Conservation (phyloP, 805 yeast genomes). For the Candida glaebosa region DNA sequence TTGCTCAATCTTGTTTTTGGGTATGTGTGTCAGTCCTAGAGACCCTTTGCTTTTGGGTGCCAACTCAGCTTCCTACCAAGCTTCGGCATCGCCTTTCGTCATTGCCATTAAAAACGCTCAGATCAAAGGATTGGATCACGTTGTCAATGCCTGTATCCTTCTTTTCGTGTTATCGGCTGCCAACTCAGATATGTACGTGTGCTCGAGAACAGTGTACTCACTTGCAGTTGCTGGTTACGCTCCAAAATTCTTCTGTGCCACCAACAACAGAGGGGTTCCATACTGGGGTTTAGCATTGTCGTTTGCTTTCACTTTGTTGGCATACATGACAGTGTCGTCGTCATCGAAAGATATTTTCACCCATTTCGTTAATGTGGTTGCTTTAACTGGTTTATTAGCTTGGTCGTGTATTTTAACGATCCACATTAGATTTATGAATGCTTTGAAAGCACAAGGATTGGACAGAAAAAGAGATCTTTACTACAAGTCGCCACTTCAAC, state of each 20-base stretch:
- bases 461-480: conserved; percentile 49
- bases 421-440: conserved; percentile 62
- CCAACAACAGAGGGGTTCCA: conserved; percentile 73
- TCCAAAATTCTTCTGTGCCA: conserved; percentile 61
- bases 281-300: conserved; percentile 51
- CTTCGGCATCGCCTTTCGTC: conserved; percentile 81
- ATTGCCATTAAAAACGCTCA: conserved; percentile 70
- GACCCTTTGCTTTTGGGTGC: conserved; percentile 50
- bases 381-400: conserved; percentile 70
- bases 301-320: conserved; percentile 56
- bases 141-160: conserved; percentile 75
- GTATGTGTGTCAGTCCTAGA: conserved; percentile 63
- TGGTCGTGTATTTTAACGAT: conserved; percentile 72
- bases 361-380: conserved; percentile 72
- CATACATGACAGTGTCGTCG: conserved; percentile 64
- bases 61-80: conserved; percentile 43
- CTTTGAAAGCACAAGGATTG: conserved; percentile 65
- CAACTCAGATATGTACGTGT: conserved; percentile 74
- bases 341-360: conserved; percentile 55
- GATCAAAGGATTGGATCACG: conserved; percentile 65
- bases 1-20: conserved; percentile 57
- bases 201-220: conserved; percentile 72
- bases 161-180: conserved; percentile 79
- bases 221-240: conserved; percentile 72
- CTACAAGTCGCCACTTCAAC: conserved; percentile 65